Percentiles rank a stretch among this genome's conserved stretches.
phyloP scores from a whole-genome alignment of 1,284 basidiomycete species.

The Coniophora puteana region DNA sequence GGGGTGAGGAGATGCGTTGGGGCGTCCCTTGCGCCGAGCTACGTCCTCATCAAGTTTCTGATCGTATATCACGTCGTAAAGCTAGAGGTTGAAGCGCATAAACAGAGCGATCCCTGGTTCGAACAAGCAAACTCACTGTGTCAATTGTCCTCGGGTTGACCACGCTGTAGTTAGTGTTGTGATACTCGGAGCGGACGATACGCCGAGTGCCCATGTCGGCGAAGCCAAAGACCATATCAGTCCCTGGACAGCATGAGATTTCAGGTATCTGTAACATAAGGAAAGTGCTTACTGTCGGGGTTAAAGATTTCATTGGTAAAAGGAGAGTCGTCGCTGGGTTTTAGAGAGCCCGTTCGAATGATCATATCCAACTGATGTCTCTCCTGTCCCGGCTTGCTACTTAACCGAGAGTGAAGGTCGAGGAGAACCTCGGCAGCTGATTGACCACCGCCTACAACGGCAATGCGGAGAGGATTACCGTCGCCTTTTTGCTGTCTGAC shows the following conservation, averaged over 20 bases:
- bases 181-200: conserved; percentile 41
- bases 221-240: conserved; percentile 37
- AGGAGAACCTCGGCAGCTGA: conserved; percentile 53
- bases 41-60: conserved; percentile 48
- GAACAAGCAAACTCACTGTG: conserved; percentile 25
- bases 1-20: conserved; percentile 16
- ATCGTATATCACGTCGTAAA: conserved; percentile 54
- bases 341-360: conserved; percentile 49
- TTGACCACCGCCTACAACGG: conserved; percentile 54
- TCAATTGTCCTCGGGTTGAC: conserved; percentile 47
- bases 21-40: conserved; percentile 27
- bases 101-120: neutral
- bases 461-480: conserved; percentile 38
- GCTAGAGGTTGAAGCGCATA: conserved; percentile 26
- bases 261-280: neutral
- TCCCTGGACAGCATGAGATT: conserved; percentile 27
- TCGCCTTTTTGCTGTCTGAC: conserved; percentile 14
- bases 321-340: conserved; percentile 54
- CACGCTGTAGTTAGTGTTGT: conserved; percentile 54
- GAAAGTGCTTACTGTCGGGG: conserved; percentile 36
- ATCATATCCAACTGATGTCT: conserved; percentile 48
- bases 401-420: conserved; percentile 42
- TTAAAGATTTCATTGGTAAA: conserved; percentile 62
- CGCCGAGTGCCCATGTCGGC: conserved; percentile 33
- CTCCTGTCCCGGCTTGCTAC: conserved; percentile 14